Evolutionary conservation across 345 rosid genomes (phyloP), one percentile per base, ranked within the genome.

Genomic region (Carallia brachiata): DNA sequence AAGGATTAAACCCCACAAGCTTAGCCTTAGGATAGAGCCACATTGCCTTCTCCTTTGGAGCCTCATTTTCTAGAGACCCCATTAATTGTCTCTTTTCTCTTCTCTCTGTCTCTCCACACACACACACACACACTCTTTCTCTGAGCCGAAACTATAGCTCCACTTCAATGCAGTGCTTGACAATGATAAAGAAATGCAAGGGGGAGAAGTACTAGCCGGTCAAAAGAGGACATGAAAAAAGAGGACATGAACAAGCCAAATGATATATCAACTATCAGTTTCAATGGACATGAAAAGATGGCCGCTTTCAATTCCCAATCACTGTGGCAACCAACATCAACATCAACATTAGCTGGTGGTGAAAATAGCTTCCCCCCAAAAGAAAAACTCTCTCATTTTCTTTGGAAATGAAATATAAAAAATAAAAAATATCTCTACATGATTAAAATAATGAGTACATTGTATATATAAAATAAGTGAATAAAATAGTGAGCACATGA

Each of bases 281-380:
- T 88, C 90, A 82, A 72, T 78, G 61, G 90, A 84, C 94, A 86
- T 82, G 94, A 89, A 89, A 85, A 82, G 91, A 89, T 87, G 87
- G 90, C 90, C 67, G 95, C 91, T 87, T 83, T 89, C 91, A 82
- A 82, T 84, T 84, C 87, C 70, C 65, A 75, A 69, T 78, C 88
- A 85, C 87, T 86, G 87, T 84, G 84, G 81, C 85, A 77, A 82
- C 87, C 81, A 84, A 85, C 85, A 73, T 59, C 78, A 74, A 73
- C 75, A 73, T 59, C 78, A 74, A 73, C 75, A 73, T 62, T 68
- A 55, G 65, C 52, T 58, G 50, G 78, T 16, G 72, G 84, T 70
- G 73, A 13, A 27, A 56, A 56, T 5, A 30, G 31, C n/a, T 4
- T 65, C 19, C 23, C 47, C 27, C 23, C 13, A 52, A 66, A 31